Percentiles rank a stretch among this genome's conserved stretches.
Conservation (phyloP, 2,329 filamentous ascomycete species). For the Talaromyces marneffei region DNA sequence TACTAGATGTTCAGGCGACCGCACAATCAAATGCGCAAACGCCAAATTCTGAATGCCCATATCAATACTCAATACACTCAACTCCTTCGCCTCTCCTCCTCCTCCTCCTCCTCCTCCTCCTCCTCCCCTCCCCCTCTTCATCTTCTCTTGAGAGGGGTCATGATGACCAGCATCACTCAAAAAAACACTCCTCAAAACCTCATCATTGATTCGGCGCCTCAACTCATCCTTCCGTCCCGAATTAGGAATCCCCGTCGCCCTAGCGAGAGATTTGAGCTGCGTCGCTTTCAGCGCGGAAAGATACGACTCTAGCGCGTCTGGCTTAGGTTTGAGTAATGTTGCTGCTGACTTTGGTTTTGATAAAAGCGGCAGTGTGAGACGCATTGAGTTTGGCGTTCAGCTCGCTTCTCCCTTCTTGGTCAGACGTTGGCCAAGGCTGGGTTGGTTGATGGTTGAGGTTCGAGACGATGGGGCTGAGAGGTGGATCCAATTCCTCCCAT, state of each 20-base stretch:
- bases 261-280: constrained; percentile 55
- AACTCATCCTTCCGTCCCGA: constrained; percentile 57
- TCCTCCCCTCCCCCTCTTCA: not conserved
- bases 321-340: not conserved
- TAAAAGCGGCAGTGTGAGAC: not conserved
- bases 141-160: not conserved
- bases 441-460: not conserved
- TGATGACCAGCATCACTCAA: constrained; percentile 6
- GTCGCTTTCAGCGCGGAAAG: constrained; percentile 44
- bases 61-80: constrained; percentile 69
- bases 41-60: constrained; percentile 80
- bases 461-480: not conserved
- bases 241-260: constrained; percentile 54
- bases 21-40: constrained; percentile 56
- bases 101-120: no score
- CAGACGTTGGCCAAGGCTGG: not conserved
- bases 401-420: not conserved
- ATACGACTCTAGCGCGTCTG: not conserved
- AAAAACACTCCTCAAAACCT: constrained; percentile 16
- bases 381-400: not conserved
- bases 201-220: constrained; percentile 42
- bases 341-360: not conserved
- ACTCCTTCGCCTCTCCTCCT: constrained; percentile 6
- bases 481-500: no score
- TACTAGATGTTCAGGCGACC: not conserved